phyloP scores from a whole-genome alignment of 192 early-diverging fungal species.

The Coemansia sp. region DNA sequence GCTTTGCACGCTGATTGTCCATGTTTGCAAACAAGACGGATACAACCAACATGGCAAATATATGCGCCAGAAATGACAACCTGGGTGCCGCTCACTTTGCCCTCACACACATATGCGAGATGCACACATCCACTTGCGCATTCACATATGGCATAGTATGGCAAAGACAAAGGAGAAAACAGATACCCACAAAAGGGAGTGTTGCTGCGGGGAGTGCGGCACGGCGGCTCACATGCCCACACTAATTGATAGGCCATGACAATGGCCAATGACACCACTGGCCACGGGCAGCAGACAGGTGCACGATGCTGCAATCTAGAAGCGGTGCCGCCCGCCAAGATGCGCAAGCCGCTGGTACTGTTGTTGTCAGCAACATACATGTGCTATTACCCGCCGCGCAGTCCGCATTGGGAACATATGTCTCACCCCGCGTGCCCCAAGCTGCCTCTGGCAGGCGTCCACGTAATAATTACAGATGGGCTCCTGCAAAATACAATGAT shows the following conservation, averaged over 20 bases:
- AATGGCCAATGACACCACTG: neutral
- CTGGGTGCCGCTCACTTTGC: neutral
- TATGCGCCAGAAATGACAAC: neutral
- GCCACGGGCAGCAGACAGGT: neutral
- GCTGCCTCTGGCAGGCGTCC: neutral
- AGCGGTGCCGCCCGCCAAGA: constrained; percentile 7
- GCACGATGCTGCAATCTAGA: constrained; percentile 7
- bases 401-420: constrained; percentile 1
- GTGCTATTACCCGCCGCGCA: constrained; percentile 16
- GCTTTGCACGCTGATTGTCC: constrained; percentile 5
- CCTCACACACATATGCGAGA: neutral
- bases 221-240: constrained; percentile 9
- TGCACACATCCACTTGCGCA: neutral
- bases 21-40: neutral
- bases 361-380: constrained; percentile 9
- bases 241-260: neutral
- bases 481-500: neutral
- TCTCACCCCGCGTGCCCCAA: neutral
- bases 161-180: neutral
- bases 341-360: constrained; percentile 11
- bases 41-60: neutral
- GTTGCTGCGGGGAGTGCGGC: constrained; percentile 5
- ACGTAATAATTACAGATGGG: constrained; percentile 12
- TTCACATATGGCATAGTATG: neutral
- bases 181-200: neutral